Evolutionary conservation across 208 protist species (phyloP).

Genomic region (Crithidia expoeki): DNA sequence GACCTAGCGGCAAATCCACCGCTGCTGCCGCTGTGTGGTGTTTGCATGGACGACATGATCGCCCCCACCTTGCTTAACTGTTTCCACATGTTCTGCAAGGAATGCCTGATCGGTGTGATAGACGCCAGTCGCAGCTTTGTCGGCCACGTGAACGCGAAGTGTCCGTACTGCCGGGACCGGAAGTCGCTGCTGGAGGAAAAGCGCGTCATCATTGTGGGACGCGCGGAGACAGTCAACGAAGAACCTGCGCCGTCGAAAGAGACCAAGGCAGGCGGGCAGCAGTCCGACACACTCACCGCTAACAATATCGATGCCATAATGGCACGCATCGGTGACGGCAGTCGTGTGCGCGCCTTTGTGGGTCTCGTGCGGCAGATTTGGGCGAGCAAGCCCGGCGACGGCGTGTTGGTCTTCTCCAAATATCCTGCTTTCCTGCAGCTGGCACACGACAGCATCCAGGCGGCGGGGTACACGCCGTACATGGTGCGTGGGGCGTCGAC

Average conservation of each 20-base stretch:
- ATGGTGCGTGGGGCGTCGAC: constrained; percentile 47
- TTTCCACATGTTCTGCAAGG: constrained; percentile 67
- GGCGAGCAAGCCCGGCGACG: constrained; percentile 30
- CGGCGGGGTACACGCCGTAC: constrained; percentile 33
- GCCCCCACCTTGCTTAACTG: constrained; percentile 54
- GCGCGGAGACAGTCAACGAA: background rate
- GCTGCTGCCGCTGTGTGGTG: constrained; percentile 40
- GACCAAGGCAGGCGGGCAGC: background rate
- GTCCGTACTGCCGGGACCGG: constrained; percentile 49
- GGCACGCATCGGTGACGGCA: constrained; percentile 37
- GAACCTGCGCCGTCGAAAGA: background rate
- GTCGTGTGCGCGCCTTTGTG: constrained; percentile 37
- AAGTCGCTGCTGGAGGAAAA: constrained; percentile 38
- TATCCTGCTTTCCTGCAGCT: constrained; percentile 40
- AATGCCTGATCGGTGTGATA: constrained; percentile 52
- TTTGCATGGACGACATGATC: constrained; percentile 56
- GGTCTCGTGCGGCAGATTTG: constrained; percentile 44
- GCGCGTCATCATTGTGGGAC: constrained; percentile 14
- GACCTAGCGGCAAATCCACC: constrained; percentile 43
- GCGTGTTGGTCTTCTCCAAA: constrained; percentile 59
- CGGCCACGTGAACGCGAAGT: constrained; percentile 37
- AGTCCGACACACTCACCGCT: background rate
- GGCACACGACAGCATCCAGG: constrained; percentile 26
- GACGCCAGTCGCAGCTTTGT: constrained; percentile 32
- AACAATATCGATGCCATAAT: constrained; percentile 25